Base-by-base conservation (phyloP, 495 filamentous ascomycete genomes). In the Tuber brumale region DNA sequence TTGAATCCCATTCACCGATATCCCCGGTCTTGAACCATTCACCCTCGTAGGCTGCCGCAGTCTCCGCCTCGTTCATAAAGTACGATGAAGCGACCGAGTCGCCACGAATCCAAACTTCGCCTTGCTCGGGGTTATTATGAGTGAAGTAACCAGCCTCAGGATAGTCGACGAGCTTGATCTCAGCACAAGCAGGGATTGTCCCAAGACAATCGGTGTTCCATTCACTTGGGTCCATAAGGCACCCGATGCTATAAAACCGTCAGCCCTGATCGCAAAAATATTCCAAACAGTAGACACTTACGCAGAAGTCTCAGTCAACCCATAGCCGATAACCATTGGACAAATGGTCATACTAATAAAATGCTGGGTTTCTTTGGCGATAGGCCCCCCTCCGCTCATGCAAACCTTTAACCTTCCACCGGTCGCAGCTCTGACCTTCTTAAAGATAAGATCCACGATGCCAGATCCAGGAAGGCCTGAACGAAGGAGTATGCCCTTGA, bases 21-120 rank as follows among this genome's bases (percentile, higher is more conserved):
- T 97, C 94, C 72, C 94, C 94, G 57, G 94, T 96, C 90, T 91
- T 95, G 88, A 97, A 97, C 94, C 94, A 97, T 35, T 93, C 94
- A 82, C 94, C 94, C 16, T 88, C 86, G 73, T 93, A 87, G 18
- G 91, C 87, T 72, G 88, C 89, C 84, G 92, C 89, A 70, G 93
- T 97, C 85, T 97, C 94, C 83, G 93, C 87, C 72, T 92, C 91
- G 82, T 97, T 93, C 75, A 94, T 86, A 79, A 90, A 93, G 85
- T 97, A 97, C 51, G 89, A 88, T 23, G 86, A 84, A 66, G 91
- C 88, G 70, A 97, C 90, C 78, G 90, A 88, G 43, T 87, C 88
- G 73, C 94, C 94, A 51, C 93, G 93, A 79, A 97, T 95, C 91
- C 91, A 95, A 84, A 97, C 92, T 85, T 97, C 94, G 79, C 94